Conservation (phyloP, 352 stramenopile species). For the Phytopythium montanum region DNA sequence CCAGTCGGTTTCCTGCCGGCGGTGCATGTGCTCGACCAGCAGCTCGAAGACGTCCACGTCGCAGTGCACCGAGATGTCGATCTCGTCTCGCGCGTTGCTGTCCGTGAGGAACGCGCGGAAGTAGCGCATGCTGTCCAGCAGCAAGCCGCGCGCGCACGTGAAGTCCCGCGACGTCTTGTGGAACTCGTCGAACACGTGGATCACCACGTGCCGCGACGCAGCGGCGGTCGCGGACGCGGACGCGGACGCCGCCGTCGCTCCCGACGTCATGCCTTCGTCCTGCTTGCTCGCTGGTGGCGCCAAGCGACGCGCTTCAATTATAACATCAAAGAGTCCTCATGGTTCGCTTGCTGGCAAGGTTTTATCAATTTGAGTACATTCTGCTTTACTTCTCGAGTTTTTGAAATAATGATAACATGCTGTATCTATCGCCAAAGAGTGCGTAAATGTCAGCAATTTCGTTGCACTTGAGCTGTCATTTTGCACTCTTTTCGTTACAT, state of each 20-base stretch:
- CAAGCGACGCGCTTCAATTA: neutral
- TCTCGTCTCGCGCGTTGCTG: conserved; percentile 81
- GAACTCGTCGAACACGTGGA: conserved; percentile 90
- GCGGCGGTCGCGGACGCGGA: neutral
- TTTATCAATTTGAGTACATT: neutral
- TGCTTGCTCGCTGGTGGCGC: neutral
- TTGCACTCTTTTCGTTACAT: too few relatives aligned
- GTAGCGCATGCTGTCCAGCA: conserved; percentile 91
- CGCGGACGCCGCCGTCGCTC: neutral
- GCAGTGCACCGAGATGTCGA: conserved; percentile 92
- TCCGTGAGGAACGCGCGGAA: conserved; percentile 84
- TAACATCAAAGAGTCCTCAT: neutral
- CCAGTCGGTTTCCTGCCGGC: conserved; percentile 35
- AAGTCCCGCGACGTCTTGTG: conserved; percentile 87
- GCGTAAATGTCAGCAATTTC: too few relatives aligned
- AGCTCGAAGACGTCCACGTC: conserved; percentile 92
- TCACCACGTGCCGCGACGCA: conserved; percentile 53
- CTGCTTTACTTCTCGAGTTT: neutral
- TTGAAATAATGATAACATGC: too few relatives aligned
- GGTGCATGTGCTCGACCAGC: conserved; percentile 87
- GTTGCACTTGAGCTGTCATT: too few relatives aligned
- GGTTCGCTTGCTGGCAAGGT: neutral
- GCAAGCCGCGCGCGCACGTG: conserved; percentile 64
- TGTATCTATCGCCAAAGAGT: too few relatives aligned
- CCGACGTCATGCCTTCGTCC: too few relatives aligned